These are phyloP conservation scores for Penicillium sp. DNA, from an alignment of 2,329 filamentous ascomycete genomes.

Conservation along the genomic window DNA sequence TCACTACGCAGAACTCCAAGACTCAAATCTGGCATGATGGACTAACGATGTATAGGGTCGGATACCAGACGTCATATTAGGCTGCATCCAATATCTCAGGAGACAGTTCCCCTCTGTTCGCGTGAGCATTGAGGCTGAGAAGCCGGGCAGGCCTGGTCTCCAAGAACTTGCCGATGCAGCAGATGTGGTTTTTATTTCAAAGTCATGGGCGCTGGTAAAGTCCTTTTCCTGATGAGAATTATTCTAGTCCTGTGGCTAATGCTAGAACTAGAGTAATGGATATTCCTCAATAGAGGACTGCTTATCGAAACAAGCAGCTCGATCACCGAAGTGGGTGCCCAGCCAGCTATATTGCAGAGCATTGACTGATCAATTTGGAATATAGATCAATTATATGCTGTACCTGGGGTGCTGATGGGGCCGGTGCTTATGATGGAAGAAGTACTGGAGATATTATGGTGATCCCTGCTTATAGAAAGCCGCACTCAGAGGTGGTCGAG, in stretches of 20 bases:
- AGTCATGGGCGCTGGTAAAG: constrained; percentile 63
- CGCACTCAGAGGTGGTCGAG: constrained; percentile 53
- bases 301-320: constrained; percentile 44
- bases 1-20: neutral
- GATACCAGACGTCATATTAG: constrained; percentile 56
- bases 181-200: constrained; percentile 70
- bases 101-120: constrained; percentile 41
- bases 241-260: neutral
- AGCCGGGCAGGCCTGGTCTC: constrained; percentile 59
- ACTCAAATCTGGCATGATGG: neutral
- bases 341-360: no score
- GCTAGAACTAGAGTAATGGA: constrained; percentile 28
- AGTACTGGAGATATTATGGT: constrained; percentile 33
- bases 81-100: constrained; percentile 57
- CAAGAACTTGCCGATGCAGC: constrained; percentile 57
- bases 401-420: constrained; percentile 57
- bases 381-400: constrained; percentile 51
- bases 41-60: constrained; percentile 49
- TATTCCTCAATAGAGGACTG: constrained; percentile 50
- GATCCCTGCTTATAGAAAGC: constrained; percentile 42
- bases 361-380: neutral
- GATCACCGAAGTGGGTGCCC: constrained; percentile 36
- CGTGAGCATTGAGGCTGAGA: constrained; percentile 70
- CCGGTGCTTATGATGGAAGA: constrained; percentile 44
- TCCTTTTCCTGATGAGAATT: neutral